These are phyloP conservation scores for Zymoseptoria crescenta DNA, from an alignment of 2,329 filamentous ascomycete species.

Conservation along the genomic window DNA sequence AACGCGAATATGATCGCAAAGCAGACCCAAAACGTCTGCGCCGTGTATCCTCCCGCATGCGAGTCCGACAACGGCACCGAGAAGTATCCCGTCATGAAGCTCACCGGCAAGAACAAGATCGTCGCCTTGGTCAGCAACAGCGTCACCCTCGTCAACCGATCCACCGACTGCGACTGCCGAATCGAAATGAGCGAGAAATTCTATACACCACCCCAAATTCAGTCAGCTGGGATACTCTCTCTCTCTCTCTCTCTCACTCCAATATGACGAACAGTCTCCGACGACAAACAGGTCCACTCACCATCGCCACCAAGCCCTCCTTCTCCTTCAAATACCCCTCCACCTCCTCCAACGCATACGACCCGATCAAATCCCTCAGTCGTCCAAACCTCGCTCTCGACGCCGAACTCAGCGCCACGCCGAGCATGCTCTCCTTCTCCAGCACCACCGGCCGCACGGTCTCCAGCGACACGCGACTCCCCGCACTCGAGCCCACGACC, in stretches of 20 bases:
- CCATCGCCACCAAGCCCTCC: conserved; percentile 60
- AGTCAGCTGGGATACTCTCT: background rate
- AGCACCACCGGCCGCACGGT: conserved; percentile 21
- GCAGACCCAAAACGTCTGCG: conserved; percentile 57
- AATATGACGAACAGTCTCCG: background rate
- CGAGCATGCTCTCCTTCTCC: conserved; percentile 33
- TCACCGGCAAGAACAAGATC: conserved; percentile 68
- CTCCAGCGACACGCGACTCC: conserved; percentile 14
- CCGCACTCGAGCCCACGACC: conserved; percentile 23
- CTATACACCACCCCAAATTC: conserved; percentile 32
- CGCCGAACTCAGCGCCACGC: conserved; percentile 40
- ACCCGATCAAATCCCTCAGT: conserved; percentile 50
- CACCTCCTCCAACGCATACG: conserved; percentile 56
- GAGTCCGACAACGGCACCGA: conserved; percentile 49
- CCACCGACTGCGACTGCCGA: conserved; percentile 65
- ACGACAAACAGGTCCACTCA: conserved; percentile 31
- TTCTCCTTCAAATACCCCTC: conserved; percentile 61
- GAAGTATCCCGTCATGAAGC: conserved; percentile 68
- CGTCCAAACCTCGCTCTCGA: conserved; percentile 53
- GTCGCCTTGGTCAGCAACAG: conserved; percentile 67
- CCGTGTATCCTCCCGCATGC: conserved; percentile 46
- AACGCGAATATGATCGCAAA: conserved; percentile 57
- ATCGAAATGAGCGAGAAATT: conserved; percentile 73
- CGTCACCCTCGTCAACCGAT: conserved; percentile 62
- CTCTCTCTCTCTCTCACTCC: background rate